Base-by-base conservation (phyloP, 352 stramenopile genomes). In the Phytophthora aleatoria region DNA sequence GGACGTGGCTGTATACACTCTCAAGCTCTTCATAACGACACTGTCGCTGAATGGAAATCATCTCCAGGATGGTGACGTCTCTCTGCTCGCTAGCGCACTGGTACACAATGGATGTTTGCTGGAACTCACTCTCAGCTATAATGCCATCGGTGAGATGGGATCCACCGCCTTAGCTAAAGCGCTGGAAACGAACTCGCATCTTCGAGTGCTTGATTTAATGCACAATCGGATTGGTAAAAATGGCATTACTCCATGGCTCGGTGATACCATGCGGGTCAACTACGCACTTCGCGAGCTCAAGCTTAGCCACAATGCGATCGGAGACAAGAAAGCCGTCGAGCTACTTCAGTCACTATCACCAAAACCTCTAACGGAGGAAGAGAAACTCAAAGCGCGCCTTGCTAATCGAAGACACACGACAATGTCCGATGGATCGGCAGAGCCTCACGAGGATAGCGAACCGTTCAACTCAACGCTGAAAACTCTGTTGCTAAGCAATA, bases 91-190 rank as follows among this genome's bases (percentile, higher is more conserved):
- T 30, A 76, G 75, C 16, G 83, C 77, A 39, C 56, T 93, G n/a
- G 54, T 74, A 7, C 69, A 84, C 54, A 91, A 91, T 49, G 59
- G 45, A 1, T 80, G 76, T 42, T 65, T 89, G 5, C 52, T 63
- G 33, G 70, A 86, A 41, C 77, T 93, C 42, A 76, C 81, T 26
- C 65, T 93, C 15, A 91, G 81, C 59, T 93, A 93, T 73, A 93
- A 93, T 60, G 67, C 60, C 55, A 84, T 93, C 41, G 61, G 64
- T 0, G 73, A 73, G 13, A 52, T 79, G 20, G 85, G 85, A 1
- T 91, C 83, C 12, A 79, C 71, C 12, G 65, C 78, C 2, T 61
- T 93, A 15, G 85, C 83, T 20, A 82, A 78, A 26, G 76, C 73
- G 12, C 48, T 93, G 26, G 50, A 44, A 5, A 57, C 69, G 11